A percentile compares a stretch with the other conserved stretches of the same genome.
Conservation (phyloP, 78 protist species). For the Speleostelium caveatum region DNA sequence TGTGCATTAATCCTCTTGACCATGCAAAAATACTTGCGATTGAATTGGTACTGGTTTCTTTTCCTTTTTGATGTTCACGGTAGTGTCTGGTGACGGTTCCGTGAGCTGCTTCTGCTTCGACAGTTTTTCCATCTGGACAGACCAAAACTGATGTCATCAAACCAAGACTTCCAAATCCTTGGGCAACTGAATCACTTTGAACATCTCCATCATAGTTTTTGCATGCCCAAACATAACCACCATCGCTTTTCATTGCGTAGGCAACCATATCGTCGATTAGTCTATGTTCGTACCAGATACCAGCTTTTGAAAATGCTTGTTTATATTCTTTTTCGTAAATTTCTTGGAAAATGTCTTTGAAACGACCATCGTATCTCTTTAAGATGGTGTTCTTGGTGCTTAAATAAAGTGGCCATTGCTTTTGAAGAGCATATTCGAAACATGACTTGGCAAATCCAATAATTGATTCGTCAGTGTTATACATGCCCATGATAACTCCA, state of each 20-base stretch:
- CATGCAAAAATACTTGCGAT: slow-evolving; percentile 97
- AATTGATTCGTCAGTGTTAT: slow-evolving; percentile 94
- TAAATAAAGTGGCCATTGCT: slow-evolving; percentile 88
- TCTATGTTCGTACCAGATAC: slow-evolving; percentile 95
- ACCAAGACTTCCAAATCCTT: slow-evolving; percentile 96
- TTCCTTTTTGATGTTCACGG: slow-evolving; percentile 90
- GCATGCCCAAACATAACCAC: slow-evolving; percentile 98
- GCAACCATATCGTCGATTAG: slow-evolving; percentile 98
- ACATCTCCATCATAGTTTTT: slow-evolving; percentile 99
- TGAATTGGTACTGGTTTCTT: slow-evolving; percentile 95
- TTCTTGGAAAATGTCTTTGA: slow-evolving; percentile 93
- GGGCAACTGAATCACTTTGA: slow-evolving; percentile 95
- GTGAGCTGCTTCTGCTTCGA: slow-evolving; percentile 98
- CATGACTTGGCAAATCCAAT: slow-evolving; percentile 89
- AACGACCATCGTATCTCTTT: slow-evolving; percentile 95
- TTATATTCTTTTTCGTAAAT: slow-evolving; percentile 83
- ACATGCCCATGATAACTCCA: slow-evolving; percentile 96
- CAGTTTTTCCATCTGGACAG: slow-evolving; percentile 91
- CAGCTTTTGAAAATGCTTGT: slow-evolving; percentile 60
- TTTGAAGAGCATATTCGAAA: slow-evolving; percentile 82
- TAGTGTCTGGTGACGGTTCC: slow-evolving; percentile 98
- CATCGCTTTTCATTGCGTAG: slow-evolving; percentile 82
- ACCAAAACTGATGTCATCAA: slow-evolving; percentile 96
- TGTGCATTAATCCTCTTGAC: slow-evolving; percentile 94
- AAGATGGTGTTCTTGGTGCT: slow-evolving; percentile 95